Evolutionary conservation across 2,329 filamentous ascomycete species (phyloP).

Genomic region (Colletotrichum sp.): DNA sequence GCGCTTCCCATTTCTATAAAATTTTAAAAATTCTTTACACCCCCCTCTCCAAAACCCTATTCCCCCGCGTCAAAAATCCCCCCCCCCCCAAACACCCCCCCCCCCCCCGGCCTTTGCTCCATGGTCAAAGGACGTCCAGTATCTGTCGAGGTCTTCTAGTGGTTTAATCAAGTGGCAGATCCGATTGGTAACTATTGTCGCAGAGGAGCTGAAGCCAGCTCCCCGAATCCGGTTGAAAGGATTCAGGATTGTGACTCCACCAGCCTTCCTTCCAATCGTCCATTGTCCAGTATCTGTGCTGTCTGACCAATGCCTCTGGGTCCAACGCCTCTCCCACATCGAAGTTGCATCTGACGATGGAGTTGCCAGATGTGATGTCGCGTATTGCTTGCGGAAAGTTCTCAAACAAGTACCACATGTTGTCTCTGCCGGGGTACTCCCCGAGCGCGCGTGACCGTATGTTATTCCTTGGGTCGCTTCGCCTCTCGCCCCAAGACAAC

Average conservation of each 20-base stretch:
- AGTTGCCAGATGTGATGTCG: background rate
- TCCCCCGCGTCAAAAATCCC: accelerated
- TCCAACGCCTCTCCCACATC: background rate
- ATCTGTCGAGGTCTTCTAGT: background rate
- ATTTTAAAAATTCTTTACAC: background rate
- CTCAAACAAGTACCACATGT: background rate
- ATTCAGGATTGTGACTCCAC: background rate
- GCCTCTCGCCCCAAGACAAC: background rate
- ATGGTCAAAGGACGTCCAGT: background rate
- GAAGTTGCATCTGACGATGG: background rate
- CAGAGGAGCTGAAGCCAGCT: background rate
- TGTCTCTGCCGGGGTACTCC: background rate
- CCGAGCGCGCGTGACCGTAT: background rate
- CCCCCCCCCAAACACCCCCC: too few relatives aligned
- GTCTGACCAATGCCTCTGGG: background rate
- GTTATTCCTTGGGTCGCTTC: background rate
- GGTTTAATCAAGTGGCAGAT: background rate
- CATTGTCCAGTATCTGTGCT: background rate
- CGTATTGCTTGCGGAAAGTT: background rate
- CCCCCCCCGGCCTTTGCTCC: background rate
- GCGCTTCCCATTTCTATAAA: too few relatives aligned
- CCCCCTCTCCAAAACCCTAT: background rate
- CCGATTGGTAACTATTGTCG: background rate
- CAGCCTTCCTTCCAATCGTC: background rate
- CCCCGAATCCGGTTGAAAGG: background rate